These are phyloP conservation scores for Sclerotinia glacialis DNA, from an alignment of 2,329 filamentous ascomycete species.

Conservation along the genomic window DNA sequence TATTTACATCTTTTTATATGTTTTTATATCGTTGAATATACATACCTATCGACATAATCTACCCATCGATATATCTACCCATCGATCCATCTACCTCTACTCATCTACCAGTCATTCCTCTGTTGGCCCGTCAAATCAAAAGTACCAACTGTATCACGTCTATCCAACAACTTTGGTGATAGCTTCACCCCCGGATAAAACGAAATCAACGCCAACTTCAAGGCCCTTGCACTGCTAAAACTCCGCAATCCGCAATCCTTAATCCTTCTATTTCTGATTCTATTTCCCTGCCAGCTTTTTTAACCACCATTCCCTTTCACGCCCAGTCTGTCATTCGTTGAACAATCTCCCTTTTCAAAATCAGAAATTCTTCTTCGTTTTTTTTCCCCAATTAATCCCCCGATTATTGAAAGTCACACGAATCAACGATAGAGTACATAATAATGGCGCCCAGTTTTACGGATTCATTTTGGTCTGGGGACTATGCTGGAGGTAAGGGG, in stretches of 20 bases:
- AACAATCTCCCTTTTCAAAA: neutral
- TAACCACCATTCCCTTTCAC: neutral
- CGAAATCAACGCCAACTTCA: constrained; percentile 9
- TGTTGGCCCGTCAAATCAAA: neutral
- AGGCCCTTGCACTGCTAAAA: constrained; percentile 21
- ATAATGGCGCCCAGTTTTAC: constrained; percentile 79
- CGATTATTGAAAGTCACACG: constrained; percentile 13
- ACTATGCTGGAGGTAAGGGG: constrained; percentile 84
- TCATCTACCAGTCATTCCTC: no score
- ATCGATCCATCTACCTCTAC: no score
- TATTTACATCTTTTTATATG: neutral
- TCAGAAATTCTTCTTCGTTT: neutral
- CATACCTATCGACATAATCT: neutral
- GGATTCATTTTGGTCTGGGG: constrained; percentile 95
- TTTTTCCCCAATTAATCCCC: neutral
- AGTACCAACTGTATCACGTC: neutral
- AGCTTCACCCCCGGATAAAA: constrained; percentile 15
- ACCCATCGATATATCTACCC: neutral
- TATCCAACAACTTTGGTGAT: neutral
- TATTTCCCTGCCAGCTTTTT: constrained; percentile 5
- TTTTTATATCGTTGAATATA: neutral
- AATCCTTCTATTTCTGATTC: constrained; percentile 6
- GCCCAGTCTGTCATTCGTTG: constrained; percentile 16
- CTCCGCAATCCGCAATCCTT: constrained; percentile 7
- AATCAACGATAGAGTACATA: constrained; percentile 18